Conservation (phyloP, 345 rosid genomes). For the Gynandropsis gynandra region DNA sequence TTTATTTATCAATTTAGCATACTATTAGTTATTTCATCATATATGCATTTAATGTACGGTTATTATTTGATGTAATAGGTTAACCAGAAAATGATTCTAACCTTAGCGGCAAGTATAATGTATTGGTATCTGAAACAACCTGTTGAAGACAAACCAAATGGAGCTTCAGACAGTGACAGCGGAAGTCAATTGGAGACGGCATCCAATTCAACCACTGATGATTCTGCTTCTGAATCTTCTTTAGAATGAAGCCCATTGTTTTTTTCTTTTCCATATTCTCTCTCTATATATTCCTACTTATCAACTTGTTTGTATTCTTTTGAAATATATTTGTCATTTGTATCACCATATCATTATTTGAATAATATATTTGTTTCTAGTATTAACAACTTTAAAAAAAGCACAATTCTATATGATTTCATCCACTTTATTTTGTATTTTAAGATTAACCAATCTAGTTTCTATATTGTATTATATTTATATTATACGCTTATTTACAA, state of each 20-base stretch:
- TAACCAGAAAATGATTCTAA: slow-evolving; percentile 96
- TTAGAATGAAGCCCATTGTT: slow-evolving; percentile 43
- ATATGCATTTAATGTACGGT: neutral
- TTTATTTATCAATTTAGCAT: too few species aligned
- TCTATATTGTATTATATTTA: too few species aligned
- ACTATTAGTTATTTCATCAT: too few species aligned
- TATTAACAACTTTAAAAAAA: too few species aligned
- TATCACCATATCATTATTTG: too few species aligned
- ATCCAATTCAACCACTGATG: slow-evolving; percentile 71
- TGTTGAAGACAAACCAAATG: slow-evolving; percentile 46
- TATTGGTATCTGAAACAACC: slow-evolving; percentile 87
- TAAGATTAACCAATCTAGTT: too few species aligned
- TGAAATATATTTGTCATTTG: neutral
- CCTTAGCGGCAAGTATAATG: slow-evolving; percentile 90
- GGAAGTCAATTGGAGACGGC: slow-evolving; percentile 48
- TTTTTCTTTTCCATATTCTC: neutral
- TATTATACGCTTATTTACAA: too few species aligned
- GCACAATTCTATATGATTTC: too few species aligned
- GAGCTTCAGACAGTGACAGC: slow-evolving; percentile 59
- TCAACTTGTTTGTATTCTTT: neutral
- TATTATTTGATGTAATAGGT: slow-evolving; percentile 40
- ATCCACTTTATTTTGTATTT: too few species aligned
- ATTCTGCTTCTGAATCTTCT: slow-evolving; percentile 77
- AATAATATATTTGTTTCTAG: too few species aligned
- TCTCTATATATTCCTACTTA: neutral